Evolutionary conservation across 306 rosid genomes (phyloP).

Genomic region (Pueraria montana): DNA sequence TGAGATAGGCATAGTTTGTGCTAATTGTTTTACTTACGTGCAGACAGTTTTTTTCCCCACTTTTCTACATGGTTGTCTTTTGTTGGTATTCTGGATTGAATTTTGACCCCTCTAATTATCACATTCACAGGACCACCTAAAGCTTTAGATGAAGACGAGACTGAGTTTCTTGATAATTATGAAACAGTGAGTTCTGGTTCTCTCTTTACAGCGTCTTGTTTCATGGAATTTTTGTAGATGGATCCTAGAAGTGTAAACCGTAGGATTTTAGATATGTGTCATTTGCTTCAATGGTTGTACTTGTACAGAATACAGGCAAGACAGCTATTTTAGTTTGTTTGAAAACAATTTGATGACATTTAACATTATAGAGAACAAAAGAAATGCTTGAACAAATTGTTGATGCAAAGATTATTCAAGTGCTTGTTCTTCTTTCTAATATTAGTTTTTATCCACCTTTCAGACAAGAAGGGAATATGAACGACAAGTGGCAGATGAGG

Average conservation of each 20-base stretch:
- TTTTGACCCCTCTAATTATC: slow-evolving; percentile 29
- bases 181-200: slow-evolving; percentile 64
- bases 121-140: slow-evolving; percentile 93
- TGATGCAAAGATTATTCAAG: not conserved
- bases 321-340: slow-evolving; percentile 13
- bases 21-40: slow-evolving; percentile 5
- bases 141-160: slow-evolving; percentile 96
- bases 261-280: slow-evolving; percentile 2
- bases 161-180: slow-evolving; percentile 84
- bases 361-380: slow-evolving; percentile 33
- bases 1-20: slow-evolving; percentile 21
- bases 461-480: slow-evolving; percentile 90
- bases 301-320: not conserved
- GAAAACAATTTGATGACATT: slow-evolving; percentile 7
- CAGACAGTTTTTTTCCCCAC: not conserved
- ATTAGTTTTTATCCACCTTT: slow-evolving; percentile 17
- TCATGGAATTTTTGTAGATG: slow-evolving; percentile 6
- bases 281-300: slow-evolving; percentile 5
- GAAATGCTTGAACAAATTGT: slow-evolving; percentile 28
- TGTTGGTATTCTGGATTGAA: slow-evolving; percentile 26
- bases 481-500: slow-evolving; percentile 77
- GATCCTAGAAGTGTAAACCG: slow-evolving; percentile 5
- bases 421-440: not conserved
- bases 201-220: slow-evolving; percentile 22
- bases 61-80: slow-evolving; percentile 18